Base-by-base conservation (phyloP, 768 basidiomycete genomes). In the Macrolepiota dolichaula region DNA sequence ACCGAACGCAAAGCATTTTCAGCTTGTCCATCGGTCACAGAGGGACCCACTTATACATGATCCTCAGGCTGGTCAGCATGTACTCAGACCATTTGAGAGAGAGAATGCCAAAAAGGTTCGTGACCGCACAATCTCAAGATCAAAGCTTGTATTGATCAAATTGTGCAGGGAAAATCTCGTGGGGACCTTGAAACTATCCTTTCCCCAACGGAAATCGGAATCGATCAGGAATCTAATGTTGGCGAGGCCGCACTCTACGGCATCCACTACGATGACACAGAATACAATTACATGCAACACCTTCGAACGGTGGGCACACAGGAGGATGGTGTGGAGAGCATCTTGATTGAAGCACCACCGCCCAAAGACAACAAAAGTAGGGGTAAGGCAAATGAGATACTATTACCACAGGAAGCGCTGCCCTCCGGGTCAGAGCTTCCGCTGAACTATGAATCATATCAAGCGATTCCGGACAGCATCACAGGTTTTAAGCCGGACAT, bases 231-330 rank as follows among this genome's bases (percentile, higher is more conserved):
- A 56, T 67, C 74, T 25, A 89, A 88, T 63, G 79, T 89, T 53
- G 97, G 96, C 59, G 92, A 98, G 76, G 97, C 97, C 0, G 78
- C 90, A 5, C 71, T 85, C 9, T 96, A 98, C 72, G 97, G 95
- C 3, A 76, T 99, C 69, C 93, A 93, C 75, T 98, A 85, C 75
- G 95, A 98, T 76, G 96, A 99, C 70, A 89, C 92, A 5, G 84
- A 94, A 62, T 99, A 99, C 77, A 92, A 99, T 74, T 99, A 99
- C 78, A 94, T 98, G 92, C 90, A 96, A 72, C 97, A 99, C 75
- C 84, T 99, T 47, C 88, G 93, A 12, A 67, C 83, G 1, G 85
- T 92, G 53, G 93, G 92, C 3, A 68, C 83, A 12, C 83, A 88
- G 60, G 91, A 92, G 70, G 91, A 88, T 47, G 91, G 91, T 11